Conservation (phyloP, 2,329 filamentous ascomycete species). For the Trichoderma sp. region DNA sequence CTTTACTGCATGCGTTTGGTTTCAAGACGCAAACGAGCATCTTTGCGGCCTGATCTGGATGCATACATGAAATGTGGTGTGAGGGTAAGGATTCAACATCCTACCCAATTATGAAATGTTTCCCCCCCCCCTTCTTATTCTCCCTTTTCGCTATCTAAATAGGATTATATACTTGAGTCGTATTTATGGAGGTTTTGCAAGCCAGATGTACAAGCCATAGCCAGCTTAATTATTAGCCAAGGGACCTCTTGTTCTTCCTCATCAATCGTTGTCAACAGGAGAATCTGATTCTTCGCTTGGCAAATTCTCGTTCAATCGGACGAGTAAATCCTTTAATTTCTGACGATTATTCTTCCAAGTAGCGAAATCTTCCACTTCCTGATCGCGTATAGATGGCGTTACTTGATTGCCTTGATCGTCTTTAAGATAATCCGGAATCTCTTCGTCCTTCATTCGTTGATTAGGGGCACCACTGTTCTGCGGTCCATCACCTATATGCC, state of each 20-base stretch:
- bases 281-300: slow-evolving; percentile 37
- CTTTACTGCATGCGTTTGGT: neutral
- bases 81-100: neutral
- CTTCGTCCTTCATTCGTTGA: slow-evolving; percentile 27
- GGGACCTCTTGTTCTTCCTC: too few species aligned
- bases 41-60: neutral
- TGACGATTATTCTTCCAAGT: slow-evolving; percentile 45
- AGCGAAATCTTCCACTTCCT: slow-evolving; percentile 47
- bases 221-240: neutral
- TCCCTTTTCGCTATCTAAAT: neutral
- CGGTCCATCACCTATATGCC: slow-evolving; percentile 60
- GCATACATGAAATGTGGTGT: neutral
- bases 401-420: slow-evolving; percentile 53
- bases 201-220: neutral
- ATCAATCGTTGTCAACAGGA: neutral
- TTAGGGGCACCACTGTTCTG: slow-evolving; percentile 33
- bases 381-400: slow-evolving; percentile 54
- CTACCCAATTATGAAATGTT: neutral
- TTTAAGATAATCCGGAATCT: slow-evolving; percentile 49
- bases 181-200: neutral
- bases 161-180: neutral
- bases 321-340: slow-evolving; percentile 43
- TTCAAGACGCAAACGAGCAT: neutral
- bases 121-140: neutral
- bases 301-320: slow-evolving; percentile 45